These are phyloP conservation scores for Cymbopogon flexuosus DNA, from an alignment of 202 grass and related monocot genomes.

Conservation along the genomic window DNA sequence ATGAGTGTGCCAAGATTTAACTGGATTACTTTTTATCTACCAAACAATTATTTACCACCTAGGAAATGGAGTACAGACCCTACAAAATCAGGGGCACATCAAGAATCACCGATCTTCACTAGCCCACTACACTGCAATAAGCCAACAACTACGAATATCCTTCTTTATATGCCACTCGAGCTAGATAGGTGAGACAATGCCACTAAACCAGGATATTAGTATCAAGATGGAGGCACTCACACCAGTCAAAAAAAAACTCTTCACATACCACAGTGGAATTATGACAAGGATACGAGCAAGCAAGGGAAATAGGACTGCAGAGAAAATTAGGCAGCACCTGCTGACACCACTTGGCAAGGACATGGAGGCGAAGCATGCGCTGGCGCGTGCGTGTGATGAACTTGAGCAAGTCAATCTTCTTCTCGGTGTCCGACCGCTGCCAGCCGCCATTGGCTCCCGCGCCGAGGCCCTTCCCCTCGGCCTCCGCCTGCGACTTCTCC, in stretches of 20 bases:
- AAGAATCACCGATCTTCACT: background rate
- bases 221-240: background rate
- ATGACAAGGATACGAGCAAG: background rate
- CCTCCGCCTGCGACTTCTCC: slow-evolving; percentile 56
- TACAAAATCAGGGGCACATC: slow-evolving; percentile 1
- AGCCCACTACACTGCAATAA: slow-evolving; percentile 15
- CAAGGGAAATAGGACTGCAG: background rate
- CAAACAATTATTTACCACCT: background rate
- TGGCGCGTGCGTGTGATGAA: slow-evolving; percentile 81
- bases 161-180: background rate
- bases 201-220: background rate
- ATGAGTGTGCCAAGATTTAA: background rate
- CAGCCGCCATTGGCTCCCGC: slow-evolving; percentile 35
- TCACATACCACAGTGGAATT: background rate
- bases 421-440: slow-evolving; percentile 79
- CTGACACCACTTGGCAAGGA: slow-evolving; percentile 97
- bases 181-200: background rate
- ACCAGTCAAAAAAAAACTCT: background rate
- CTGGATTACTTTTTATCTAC: background rate
- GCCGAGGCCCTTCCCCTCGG: slow-evolving; percentile 39
- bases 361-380: slow-evolving; percentile 97
- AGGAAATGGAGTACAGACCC: background rate
- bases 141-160: background rate
- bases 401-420: slow-evolving; percentile 98
- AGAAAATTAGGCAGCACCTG: slow-evolving; percentile 50